A percentile compares a stretch with the other conserved stretches of the same genome.
Conservation (phyloP, 129 eudicot genomes). For the Pittosporum tobira region DNA sequence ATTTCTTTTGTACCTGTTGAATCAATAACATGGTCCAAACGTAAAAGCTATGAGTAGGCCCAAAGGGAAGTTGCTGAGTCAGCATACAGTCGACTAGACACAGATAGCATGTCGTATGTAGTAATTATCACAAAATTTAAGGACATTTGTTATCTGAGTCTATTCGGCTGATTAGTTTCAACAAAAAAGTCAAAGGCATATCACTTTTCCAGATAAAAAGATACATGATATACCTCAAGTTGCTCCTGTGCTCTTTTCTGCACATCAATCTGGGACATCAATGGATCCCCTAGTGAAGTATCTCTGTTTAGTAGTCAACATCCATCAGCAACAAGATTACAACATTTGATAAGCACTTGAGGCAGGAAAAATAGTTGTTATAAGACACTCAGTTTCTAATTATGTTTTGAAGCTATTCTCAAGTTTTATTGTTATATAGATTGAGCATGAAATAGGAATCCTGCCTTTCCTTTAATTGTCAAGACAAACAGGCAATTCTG, state of each 20-base stretch:
- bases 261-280: conserved; percentile 59
- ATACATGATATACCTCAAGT: conserved; percentile 49
- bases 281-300: conserved; percentile 52
- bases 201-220: background rate
- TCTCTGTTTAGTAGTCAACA: conserved; percentile 36
- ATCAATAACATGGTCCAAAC: too few relatives aligned
- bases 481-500: background rate
- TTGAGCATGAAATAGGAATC: too few relatives aligned
- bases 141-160: too few relatives aligned
- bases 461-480: too few relatives aligned
- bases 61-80: background rate
- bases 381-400: background rate
- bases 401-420: background rate
- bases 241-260: conserved; percentile 83
- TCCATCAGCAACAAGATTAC: conserved; percentile 7
- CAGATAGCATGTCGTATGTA: too few relatives aligned
- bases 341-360: background rate
- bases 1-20: conserved; percentile 66
- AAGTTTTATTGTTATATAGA: background rate
- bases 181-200: background rate
- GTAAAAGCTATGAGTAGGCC: background rate
- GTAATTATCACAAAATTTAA: too few relatives aligned
- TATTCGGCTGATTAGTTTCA: too few relatives aligned
- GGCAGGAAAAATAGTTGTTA: background rate
- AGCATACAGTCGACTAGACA: too few relatives aligned